A percentile compares a stretch with the other conserved stretches of the same genome.
Evolutionary conservation across 2,329 filamentous ascomycete genomes (phyloP).

Genomic region (Pestalotiopsis sp.): DNA sequence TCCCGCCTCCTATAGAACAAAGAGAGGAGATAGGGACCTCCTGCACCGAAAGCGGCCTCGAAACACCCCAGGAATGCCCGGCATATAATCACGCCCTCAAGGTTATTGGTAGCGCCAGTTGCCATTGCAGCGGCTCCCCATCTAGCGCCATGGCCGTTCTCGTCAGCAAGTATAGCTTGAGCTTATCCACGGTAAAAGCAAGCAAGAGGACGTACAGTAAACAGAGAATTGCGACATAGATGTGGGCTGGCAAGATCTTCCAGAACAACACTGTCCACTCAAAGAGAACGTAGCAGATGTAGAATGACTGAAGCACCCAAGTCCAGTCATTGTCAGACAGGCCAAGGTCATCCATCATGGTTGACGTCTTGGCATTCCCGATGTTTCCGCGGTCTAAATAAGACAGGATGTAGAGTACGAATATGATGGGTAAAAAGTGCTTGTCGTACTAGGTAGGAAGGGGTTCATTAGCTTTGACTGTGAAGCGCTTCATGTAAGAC

Average conservation of each 20-base stretch:
- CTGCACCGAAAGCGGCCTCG: neutral
- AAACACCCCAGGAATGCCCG: neutral
- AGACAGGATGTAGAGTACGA: neutral
- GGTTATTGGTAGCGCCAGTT: neutral
- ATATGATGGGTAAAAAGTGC: neutral
- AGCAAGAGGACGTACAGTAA: neutral
- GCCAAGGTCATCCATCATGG: no score
- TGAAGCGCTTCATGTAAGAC: neutral
- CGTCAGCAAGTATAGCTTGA: neutral
- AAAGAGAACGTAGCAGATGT: neutral
- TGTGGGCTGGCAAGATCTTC: neutral
- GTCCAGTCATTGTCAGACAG: neutral
- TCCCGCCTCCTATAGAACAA: neutral
- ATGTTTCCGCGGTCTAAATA: neutral
- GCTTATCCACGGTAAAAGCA: neutral
- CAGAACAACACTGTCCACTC: neutral
- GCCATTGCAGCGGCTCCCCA: neutral
- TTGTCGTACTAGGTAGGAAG: neutral
- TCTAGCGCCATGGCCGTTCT: neutral
- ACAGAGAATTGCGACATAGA: neutral
- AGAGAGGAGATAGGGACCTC: neutral
- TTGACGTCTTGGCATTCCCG: no score
- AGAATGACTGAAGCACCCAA: neutral
- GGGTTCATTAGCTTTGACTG: neutral
- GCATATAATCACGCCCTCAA: neutral